Conservation (phyloP, 1,284 basidiomycete species). For the Taiwanofungus camphoratus region DNA sequence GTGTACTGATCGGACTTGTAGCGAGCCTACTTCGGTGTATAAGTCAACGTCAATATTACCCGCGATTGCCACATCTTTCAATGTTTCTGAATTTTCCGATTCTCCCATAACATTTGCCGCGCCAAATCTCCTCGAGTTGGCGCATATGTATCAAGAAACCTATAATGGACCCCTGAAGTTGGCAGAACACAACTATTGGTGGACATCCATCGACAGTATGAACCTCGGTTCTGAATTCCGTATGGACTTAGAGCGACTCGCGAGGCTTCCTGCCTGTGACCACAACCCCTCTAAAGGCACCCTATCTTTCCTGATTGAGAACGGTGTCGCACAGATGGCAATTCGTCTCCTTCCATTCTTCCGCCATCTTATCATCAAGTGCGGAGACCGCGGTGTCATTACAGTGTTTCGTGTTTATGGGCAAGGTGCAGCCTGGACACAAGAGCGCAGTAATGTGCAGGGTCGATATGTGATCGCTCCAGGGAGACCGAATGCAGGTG, state of each 20-base stretch:
- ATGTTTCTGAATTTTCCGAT: conserved; percentile 19
- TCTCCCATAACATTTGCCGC: conserved; percentile 65
- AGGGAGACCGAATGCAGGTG: conserved; percentile 36
- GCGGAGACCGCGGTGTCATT: conserved; percentile 63
- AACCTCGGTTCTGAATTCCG: conserved; percentile 60
- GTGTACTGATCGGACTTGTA: conserved; percentile 21
- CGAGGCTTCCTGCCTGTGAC: conserved; percentile 39
- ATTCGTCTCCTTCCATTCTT: conserved; percentile 78
- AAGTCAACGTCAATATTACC: conserved; percentile 74
- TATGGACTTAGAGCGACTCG: conserved; percentile 54
- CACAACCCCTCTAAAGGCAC: conserved; percentile 35
- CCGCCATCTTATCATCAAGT: conserved; percentile 78
- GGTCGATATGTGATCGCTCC: conserved; percentile 48
- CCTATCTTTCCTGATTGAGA: conserved; percentile 58
- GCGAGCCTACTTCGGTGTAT: conserved; percentile 83
- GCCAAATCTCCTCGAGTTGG: conserved; percentile 78
- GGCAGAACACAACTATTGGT: conserved; percentile 54
- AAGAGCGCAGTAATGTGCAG: conserved; percentile 40
- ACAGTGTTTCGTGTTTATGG: conserved; percentile 52
- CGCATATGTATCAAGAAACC: conserved; percentile 54
- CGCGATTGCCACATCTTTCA: conserved; percentile 42
- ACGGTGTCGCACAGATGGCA: conserved; percentile 75
- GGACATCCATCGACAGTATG: conserved; percentile 57
- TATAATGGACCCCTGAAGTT: conserved; percentile 41
- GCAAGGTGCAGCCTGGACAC: conserved; percentile 42